Evolutionary conservation across 106 monocot genomes (phyloP).

Genomic region (Amphibolis antarctica): DNA sequence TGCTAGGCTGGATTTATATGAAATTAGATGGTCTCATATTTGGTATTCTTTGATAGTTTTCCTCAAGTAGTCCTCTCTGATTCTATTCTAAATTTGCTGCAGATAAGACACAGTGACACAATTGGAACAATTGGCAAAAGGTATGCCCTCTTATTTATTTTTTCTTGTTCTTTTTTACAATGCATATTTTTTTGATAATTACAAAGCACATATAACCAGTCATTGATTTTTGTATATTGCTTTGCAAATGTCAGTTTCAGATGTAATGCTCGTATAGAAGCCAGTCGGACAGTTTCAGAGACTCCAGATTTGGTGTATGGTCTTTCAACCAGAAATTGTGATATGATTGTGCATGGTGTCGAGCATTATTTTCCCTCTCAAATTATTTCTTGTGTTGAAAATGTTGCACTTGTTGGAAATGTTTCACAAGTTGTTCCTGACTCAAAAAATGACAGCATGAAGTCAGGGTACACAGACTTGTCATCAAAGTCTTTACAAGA

Average conservation of each 20-base stretch:
- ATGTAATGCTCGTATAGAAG: background rate
- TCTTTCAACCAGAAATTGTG: background rate
- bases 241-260: background rate
- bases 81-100: background rate
- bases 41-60: background rate
- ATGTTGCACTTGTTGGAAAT: conserved; percentile 32
- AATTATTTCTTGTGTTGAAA: conserved; percentile 52
- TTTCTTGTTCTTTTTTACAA: background rate
- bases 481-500: conserved; percentile 36
- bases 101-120: background rate
- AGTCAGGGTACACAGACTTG: conserved; percentile 20
- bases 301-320: background rate
- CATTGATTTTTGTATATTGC: background rate
- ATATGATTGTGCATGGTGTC: conserved; percentile 26
- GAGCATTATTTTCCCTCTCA: conserved; percentile 43
- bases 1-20: background rate
- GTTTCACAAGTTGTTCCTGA: conserved; percentile 49
- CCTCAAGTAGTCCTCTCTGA: background rate
- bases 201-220: background rate
- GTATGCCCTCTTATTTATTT: background rate
- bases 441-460: conserved; percentile 16
- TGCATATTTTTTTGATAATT: background rate
- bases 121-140: background rate
- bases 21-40: background rate
- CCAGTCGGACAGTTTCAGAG: background rate